Evolutionary conservation across 2,329 filamentous ascomycete species (phyloP).

Genomic region (Trichoderma atroviride): DNA sequence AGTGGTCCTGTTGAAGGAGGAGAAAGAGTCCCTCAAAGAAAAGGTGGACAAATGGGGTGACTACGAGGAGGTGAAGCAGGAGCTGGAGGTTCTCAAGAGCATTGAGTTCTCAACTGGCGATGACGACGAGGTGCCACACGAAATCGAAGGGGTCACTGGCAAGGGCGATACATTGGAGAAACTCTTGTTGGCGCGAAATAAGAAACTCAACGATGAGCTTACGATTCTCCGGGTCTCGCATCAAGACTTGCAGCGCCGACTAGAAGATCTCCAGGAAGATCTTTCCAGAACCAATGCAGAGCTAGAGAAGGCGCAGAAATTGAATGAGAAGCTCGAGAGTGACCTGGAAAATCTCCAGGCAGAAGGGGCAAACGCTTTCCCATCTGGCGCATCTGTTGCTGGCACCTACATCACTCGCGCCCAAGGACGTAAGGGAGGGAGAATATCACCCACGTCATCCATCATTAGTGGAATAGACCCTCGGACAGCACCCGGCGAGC

Average conservation of each 20-base stretch:
- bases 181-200: slow-evolving; percentile 87
- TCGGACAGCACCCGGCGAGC: slow-evolving; percentile 49
- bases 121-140: slow-evolving; percentile 65
- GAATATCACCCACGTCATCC: slow-evolving; percentile 88
- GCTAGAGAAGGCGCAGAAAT: slow-evolving; percentile 78
- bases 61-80: slow-evolving; percentile 95
- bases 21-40: slow-evolving; percentile 75
- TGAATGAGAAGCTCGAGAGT: slow-evolving; percentile 88
- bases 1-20: slow-evolving; percentile 71
- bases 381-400: slow-evolving; percentile 87
- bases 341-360: slow-evolving; percentile 87
- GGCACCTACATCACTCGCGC: slow-evolving; percentile 78
- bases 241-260: slow-evolving; percentile 80
- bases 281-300: slow-evolving; percentile 82
- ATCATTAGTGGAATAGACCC: slow-evolving; percentile 97
- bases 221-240: slow-evolving; percentile 92
- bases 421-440: slow-evolving; percentile 67
- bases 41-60: slow-evolving; percentile 90
- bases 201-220: slow-evolving; percentile 92
- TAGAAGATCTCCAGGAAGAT: slow-evolving; percentile 81
- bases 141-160: slow-evolving; percentile 40
- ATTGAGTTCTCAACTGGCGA: slow-evolving; percentile 95
- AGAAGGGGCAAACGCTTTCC: slow-evolving; percentile 80
- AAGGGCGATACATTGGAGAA: slow-evolving; percentile 86
- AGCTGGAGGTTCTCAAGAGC: slow-evolving; percentile 94